Conservation (phyloP, 768 basidiomycete species). For the Suillus subluteus region DNA sequence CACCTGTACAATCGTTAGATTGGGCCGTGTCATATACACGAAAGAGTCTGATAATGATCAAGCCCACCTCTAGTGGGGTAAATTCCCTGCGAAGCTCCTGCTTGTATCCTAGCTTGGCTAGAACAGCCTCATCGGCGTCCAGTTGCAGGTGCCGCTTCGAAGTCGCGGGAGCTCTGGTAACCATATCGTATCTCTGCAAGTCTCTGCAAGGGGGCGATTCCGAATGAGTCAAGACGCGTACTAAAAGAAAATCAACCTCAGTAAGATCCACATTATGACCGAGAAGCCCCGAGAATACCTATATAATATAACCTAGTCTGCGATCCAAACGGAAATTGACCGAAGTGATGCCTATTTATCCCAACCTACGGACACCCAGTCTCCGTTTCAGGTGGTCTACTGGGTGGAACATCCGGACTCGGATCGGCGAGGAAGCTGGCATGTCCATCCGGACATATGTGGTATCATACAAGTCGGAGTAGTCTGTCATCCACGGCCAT, state of each 20-base stretch:
- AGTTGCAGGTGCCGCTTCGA: not conserved
- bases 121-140: slow-evolving; percentile 21
- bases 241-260: not conserved
- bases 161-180: not conserved
- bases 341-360: no score
- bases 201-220: not conserved
- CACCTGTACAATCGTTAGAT: slow-evolving; percentile 11
- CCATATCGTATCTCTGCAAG: not conserved
- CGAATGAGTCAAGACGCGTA: not conserved
- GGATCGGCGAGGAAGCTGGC: no score
- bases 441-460: no score
- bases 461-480: no score
- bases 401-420: no score
- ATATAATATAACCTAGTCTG: no score
- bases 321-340: no score
- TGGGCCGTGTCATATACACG: not conserved
- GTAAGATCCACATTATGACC: no score
- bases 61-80: slow-evolving; percentile 22
- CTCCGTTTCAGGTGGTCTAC: no score
- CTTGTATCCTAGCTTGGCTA: slow-evolving; percentile 33
- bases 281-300: no score
- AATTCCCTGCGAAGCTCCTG: slow-evolving; percentile 22
- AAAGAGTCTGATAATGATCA: not conserved
- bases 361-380: no score
- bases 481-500: no score